Evolutionary conservation across 805 yeast species (phyloP).

Genomic region (Wickerhamiella cacticola): DNA sequence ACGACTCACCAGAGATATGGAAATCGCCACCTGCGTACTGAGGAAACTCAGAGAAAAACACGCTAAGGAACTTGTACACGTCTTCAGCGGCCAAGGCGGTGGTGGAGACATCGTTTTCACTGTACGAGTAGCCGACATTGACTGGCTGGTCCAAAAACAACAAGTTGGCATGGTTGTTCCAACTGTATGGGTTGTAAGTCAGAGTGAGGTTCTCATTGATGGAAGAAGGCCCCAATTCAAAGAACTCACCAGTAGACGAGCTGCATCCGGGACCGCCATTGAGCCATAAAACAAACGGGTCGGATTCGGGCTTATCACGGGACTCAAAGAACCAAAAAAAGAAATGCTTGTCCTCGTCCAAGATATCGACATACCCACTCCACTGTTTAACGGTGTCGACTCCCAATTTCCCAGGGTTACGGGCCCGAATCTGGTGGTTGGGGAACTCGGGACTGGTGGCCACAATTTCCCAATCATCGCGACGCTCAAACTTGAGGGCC

Average conservation of each 20-base stretch:
- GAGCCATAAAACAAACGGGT: slow-evolving; percentile 81
- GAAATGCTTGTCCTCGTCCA: slow-evolving; percentile 81
- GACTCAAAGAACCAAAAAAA: slow-evolving; percentile 88
- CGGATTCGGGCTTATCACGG: slow-evolving; percentile 68
- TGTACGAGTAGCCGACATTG: slow-evolving; percentile 87
- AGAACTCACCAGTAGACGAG: slow-evolving; percentile 78
- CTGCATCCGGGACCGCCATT: slow-evolving; percentile 98
- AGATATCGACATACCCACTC: slow-evolving; percentile 64
- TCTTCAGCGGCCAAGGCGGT: slow-evolving; percentile 69
- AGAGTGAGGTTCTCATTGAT: slow-evolving; percentile 56
- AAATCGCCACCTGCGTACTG: slow-evolving; percentile 48
- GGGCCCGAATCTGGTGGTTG: slow-evolving; percentile 48
- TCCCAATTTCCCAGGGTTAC: slow-evolving; percentile 54
- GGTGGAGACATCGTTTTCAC: slow-evolving; percentile 16
- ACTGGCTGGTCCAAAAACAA: slow-evolving; percentile 93
- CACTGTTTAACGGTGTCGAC: slow-evolving; percentile 72
- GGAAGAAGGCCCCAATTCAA: slow-evolving; percentile 85
- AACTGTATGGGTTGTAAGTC: slow-evolving; percentile 74
- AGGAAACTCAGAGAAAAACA: slow-evolving; percentile 83
- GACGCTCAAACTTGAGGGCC: slow-evolving; percentile 3
- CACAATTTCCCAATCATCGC: slow-evolving; percentile 7
- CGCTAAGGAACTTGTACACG: slow-evolving; percentile 72
- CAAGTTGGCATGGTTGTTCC: slow-evolving; percentile 89
- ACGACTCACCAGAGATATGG: slow-evolving; percentile 94
- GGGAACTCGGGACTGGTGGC: slow-evolving; percentile 19